A percentile compares a stretch with the other conserved stretches of the same genome.
These are phyloP conservation scores for Pholiota microspora DNA, from an alignment of 768 basidiomycete genomes.

Conservation along the genomic window DNA sequence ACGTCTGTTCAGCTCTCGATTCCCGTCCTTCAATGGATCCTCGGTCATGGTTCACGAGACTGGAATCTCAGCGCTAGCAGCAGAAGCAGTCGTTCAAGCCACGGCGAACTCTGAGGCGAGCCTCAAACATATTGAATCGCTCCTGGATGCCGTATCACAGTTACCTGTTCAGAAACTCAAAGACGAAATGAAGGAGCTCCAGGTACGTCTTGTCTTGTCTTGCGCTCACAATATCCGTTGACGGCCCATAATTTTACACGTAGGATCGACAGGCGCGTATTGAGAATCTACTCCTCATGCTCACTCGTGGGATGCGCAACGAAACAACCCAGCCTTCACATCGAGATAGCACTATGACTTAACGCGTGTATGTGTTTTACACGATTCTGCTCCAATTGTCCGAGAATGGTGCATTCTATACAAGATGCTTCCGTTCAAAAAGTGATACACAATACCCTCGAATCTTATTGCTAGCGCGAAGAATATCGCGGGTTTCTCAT, in stretches of 20 bases:
- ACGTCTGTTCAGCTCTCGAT: constrained; percentile 36
- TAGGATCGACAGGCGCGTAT: constrained; percentile 79
- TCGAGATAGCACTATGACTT: constrained; percentile 16
- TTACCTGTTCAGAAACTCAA: constrained; percentile 66
- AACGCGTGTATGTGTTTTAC: no score
- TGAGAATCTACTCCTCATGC: constrained; percentile 64
- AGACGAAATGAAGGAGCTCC: constrained; percentile 82
- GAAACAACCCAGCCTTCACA: constrained; percentile 25
- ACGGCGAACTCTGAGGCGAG: constrained; percentile 41
- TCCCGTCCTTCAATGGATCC: constrained; percentile 9
- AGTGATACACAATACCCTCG: no score
- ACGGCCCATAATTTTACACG: neutral
- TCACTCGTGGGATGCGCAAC: constrained; percentile 66
- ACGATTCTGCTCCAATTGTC: no score
- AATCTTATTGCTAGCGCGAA: no score
- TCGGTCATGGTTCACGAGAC: constrained; percentile 9
- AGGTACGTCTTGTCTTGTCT: constrained; percentile 38
- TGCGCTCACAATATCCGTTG: neutral
- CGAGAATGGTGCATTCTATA: no score
- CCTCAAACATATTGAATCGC: constrained; percentile 52
- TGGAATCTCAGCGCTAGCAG: constrained; percentile 8
- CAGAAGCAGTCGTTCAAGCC: constrained; percentile 17
- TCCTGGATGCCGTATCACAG: constrained; percentile 62
- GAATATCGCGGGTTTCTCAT: no score
- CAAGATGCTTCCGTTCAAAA: no score